These are phyloP conservation scores for Linum tenue DNA, from an alignment of 345 rosid species.

Conservation along the genomic window DNA sequence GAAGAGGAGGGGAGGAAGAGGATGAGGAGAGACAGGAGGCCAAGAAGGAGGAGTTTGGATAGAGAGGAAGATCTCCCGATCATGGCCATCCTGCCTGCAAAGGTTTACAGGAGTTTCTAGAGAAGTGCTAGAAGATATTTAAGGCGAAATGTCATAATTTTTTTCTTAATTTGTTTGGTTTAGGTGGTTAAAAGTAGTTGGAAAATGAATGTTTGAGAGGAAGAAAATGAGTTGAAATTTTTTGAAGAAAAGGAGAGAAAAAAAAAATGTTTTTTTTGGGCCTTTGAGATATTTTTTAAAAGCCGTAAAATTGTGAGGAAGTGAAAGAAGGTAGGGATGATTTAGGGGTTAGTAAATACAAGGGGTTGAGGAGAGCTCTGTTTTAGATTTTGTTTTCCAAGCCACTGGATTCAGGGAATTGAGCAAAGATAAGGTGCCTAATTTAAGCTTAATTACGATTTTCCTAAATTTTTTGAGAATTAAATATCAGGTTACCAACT, in stretches of 20 bases:
- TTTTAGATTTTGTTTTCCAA: too few species aligned
- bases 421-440: background rate
- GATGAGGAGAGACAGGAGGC: slow-evolving; percentile 57
- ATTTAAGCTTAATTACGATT: too few species aligned
- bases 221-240: background rate
- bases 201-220: background rate
- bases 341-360: background rate
- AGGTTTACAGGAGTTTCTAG: background rate
- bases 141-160: background rate
- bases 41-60: slow-evolving; percentile 24
- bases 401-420: background rate
- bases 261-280: background rate
- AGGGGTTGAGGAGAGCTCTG: background rate
- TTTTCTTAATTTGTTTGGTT: background rate
- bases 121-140: background rate
- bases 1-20: slow-evolving; percentile 25
- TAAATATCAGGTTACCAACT: too few species aligned
- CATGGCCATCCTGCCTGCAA: slow-evolving; percentile 52
- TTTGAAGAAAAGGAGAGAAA: background rate
- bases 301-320: slow-evolving; percentile 12
- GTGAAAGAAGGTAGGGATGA: slow-evolving; percentile 11
- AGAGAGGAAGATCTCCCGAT: slow-evolving; percentile 29
- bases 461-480: too few species aligned
- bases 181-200: background rate
- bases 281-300: background rate